Conservation (phyloP, 148 eudicot species). For the Diospyros kaki region DNA sequence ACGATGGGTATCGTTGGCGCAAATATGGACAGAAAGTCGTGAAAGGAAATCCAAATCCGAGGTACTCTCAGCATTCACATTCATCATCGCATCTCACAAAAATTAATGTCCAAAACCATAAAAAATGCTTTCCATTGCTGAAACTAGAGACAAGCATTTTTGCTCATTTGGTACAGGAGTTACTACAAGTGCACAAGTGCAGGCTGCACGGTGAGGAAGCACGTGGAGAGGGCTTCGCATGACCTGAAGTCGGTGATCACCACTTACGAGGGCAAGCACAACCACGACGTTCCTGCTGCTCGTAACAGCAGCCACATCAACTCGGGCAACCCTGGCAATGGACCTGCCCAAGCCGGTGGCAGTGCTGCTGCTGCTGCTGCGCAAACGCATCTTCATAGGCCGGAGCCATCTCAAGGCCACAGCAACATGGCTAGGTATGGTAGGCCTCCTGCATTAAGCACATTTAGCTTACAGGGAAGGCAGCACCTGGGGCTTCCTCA, state of each 20-base stretch:
- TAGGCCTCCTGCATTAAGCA: slow-evolving; percentile 24
- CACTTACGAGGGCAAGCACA: slow-evolving; percentile 72
- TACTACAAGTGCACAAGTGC: slow-evolving; percentile 69
- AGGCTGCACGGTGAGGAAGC: slow-evolving; percentile 64
- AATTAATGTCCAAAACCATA: not conserved
- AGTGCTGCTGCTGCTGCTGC: slow-evolving; percentile 10
- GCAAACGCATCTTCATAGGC: slow-evolving; percentile 31
- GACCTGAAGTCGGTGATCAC: slow-evolving; percentile 66
- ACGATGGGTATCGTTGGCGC: slow-evolving; percentile 80
- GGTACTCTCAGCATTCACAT: slow-evolving; percentile 25
- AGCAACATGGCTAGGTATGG: slow-evolving; percentile 35
- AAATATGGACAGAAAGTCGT: slow-evolving; percentile 80
- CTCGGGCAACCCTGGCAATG: slow-evolving; percentile 19
- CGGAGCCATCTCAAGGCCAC: slow-evolving; percentile 33
- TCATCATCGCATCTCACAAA: not conserved
- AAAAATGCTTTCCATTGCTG: not conserved
- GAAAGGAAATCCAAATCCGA: slow-evolving; percentile 78
- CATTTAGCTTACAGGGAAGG: slow-evolving; percentile 30
- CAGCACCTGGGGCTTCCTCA: slow-evolving; percentile 30
- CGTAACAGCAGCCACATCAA: slow-evolving; percentile 42
- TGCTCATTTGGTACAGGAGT: slow-evolving; percentile 40
- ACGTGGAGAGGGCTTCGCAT: slow-evolving; percentile 68
- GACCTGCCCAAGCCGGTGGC: slow-evolving; percentile 14
- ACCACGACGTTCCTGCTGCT: slow-evolving; percentile 66
- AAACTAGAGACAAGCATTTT: not conserved